phyloP scores from a whole-genome alignment of 257 asterid species.

The Fraxinus pennsylvanica region DNA sequence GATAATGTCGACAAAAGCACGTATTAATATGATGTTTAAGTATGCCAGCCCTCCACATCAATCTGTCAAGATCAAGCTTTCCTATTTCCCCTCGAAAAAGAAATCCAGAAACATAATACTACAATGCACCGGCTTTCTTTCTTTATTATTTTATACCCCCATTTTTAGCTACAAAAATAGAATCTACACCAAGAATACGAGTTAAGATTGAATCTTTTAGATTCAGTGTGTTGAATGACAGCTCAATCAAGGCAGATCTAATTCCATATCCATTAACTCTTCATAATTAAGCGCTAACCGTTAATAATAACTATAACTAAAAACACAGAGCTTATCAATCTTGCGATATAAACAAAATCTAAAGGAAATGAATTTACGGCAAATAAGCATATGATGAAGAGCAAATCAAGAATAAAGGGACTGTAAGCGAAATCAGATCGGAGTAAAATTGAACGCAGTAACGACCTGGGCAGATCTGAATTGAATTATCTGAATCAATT shows the following conservation, averaged over 20 bases:
- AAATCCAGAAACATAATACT: not conserved
- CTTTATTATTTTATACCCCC: not conserved
- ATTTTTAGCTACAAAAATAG: slow-evolving; percentile 11
- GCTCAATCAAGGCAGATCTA: slow-evolving; percentile 32
- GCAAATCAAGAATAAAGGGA: slow-evolving; percentile 3
- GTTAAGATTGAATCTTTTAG: slow-evolving; percentile 12
- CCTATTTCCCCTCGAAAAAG: not conserved
- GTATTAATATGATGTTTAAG: too few species aligned
- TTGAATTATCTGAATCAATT: slow-evolving; percentile 23
- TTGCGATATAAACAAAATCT: slow-evolving; percentile 20
- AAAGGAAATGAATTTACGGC: not conserved
- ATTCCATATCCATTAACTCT: slow-evolving; percentile 8
- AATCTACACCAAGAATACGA: not conserved
- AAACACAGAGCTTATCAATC: slow-evolving; percentile 2
- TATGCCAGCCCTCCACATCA: slow-evolving; percentile 17
- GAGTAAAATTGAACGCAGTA: slow-evolving; percentile 14
- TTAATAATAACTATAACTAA: not conserved
- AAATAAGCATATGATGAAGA: not conserved
- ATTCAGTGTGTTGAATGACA: slow-evolving; percentile 12
- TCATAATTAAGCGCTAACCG: slow-evolving; percentile 7
- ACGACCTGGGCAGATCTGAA: slow-evolving; percentile 37
- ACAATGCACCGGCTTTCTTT: not conserved
- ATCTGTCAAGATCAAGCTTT: not conserved
- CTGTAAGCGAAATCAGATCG: slow-evolving; percentile 18
- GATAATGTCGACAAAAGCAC: not conserved